These are phyloP conservation scores for Verticillium longisporum DNA, from an alignment of 2,329 filamentous ascomycete species.

Conservation along the genomic window DNA sequence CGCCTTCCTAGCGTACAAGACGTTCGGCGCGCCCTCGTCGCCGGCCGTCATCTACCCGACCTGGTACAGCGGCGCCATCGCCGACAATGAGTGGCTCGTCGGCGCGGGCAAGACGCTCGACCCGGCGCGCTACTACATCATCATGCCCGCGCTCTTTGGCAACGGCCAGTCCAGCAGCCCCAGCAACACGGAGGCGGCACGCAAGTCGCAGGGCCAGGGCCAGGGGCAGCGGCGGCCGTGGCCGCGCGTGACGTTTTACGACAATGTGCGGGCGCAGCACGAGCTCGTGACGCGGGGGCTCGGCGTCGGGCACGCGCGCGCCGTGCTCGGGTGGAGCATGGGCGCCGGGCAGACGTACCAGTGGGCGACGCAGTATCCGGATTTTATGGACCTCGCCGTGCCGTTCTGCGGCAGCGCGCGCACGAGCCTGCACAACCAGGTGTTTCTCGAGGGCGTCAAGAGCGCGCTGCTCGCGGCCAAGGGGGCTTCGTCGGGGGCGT, in stretches of 20 bases:
- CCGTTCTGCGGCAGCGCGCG: slow-evolving; percentile 43
- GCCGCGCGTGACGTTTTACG: slow-evolving; percentile 36
- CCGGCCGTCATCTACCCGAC: slow-evolving; percentile 71
- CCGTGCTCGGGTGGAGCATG: slow-evolving; percentile 50
- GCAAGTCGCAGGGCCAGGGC: no score
- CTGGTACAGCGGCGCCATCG: slow-evolving; percentile 60
- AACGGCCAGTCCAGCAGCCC: slow-evolving; percentile 48
- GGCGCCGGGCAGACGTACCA: slow-evolving; percentile 48
- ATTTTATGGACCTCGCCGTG: slow-evolving; percentile 37
- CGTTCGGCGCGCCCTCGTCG: slow-evolving; percentile 54
- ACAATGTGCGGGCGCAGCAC: slow-evolving; percentile 45
- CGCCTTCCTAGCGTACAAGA: slow-evolving; percentile 71
- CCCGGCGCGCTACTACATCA: slow-evolving; percentile 44
- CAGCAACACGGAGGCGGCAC: slow-evolving; percentile 29
- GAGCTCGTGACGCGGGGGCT: slow-evolving; percentile 31
- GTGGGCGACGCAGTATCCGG: slow-evolving; percentile 40
- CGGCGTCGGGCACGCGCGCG: slow-evolving; percentile 32
- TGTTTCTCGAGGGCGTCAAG: slow-evolving; percentile 48
- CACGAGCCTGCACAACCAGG: slow-evolving; percentile 45
- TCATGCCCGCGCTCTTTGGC: slow-evolving; percentile 43
- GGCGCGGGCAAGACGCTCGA: slow-evolving; percentile 58
- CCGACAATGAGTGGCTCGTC: slow-evolving; percentile 70
- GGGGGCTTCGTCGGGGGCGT: slow-evolving; percentile 42
- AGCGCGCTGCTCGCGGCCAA: slow-evolving; percentile 35
- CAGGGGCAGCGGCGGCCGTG: slow-evolving; percentile 22